Conservation (phyloP, 2,329 filamentous ascomycete genomes). For the Nannizziopsis barbatae region DNA sequence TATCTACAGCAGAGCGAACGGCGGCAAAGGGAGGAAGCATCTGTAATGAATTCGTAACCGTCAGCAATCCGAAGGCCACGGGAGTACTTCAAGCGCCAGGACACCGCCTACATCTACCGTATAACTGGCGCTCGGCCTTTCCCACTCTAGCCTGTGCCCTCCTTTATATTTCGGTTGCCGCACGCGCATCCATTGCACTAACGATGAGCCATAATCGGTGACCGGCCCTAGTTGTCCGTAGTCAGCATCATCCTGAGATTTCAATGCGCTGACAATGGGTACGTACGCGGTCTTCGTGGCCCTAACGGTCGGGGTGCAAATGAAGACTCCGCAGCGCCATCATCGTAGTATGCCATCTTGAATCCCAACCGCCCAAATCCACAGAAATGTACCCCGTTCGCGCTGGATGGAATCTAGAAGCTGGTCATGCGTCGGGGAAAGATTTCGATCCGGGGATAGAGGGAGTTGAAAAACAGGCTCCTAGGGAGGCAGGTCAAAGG, state of each 20-base stretch:
- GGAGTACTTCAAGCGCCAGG: background rate
- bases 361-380: background rate
- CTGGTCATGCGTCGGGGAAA: too few relatives aligned
- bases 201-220: slow-evolving; percentile 83
- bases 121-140: slow-evolving; percentile 79
- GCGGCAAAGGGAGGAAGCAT: slow-evolving; percentile 78
- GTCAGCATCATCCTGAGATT: background rate
- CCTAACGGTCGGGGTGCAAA: slow-evolving; percentile 21
- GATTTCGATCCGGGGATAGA: too few relatives aligned
- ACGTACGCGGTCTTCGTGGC: slow-evolving; percentile 32
- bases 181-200: slow-evolving; percentile 83
- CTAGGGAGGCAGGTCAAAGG: too few relatives aligned
- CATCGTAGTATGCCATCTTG: slow-evolving; percentile 33
- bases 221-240: slow-evolving; percentile 56
- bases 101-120: slow-evolving; percentile 64
- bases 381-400: too few relatives aligned
- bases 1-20: slow-evolving; percentile 63
- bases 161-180: slow-evolving; percentile 66
- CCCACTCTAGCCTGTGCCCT: slow-evolving; percentile 59
- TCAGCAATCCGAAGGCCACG: background rate
- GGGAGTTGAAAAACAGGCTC: too few relatives aligned
- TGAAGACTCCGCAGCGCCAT: slow-evolving; percentile 25
- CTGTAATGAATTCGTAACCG: slow-evolving; percentile 35
- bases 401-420: too few relatives aligned
- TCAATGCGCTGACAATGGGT: background rate